These are phyloP conservation scores for Ceratobasidium sp. DNA, from an alignment of 1,284 basidiomycete species.

Conservation along the genomic window DNA sequence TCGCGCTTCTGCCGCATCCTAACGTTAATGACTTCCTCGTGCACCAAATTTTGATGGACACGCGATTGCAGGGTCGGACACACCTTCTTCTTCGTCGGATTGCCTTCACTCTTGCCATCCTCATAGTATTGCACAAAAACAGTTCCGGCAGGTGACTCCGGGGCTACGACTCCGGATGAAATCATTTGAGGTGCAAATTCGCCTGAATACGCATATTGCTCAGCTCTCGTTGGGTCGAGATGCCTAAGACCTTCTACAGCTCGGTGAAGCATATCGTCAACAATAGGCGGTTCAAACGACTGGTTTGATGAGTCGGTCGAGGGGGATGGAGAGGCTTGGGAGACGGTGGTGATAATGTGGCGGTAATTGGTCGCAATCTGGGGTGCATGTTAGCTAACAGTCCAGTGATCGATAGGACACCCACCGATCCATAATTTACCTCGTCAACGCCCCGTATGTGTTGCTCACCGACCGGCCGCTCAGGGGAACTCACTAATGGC, in stretches of 20 bases:
- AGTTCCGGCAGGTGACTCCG: slow-evolving; percentile 12
- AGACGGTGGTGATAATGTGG: slow-evolving; percentile 33
- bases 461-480: slow-evolving; percentile 1
- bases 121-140: slow-evolving; percentile 33
- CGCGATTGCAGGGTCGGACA: slow-evolving; percentile 7
- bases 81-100: slow-evolving; percentile 33
- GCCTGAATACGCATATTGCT: slow-evolving; percentile 14
- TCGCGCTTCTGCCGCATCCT: slow-evolving; percentile 33
- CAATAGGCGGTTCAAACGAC: slow-evolving; percentile 24
- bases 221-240: slow-evolving; percentile 28
- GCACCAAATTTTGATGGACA: slow-evolving; percentile 14
- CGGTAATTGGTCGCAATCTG: slow-evolving; percentile 29
- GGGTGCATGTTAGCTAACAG: background rate
- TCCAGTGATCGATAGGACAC: background rate
- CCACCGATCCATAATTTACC: slow-evolving; percentile 20
- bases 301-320: slow-evolving; percentile 16
- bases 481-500: slow-evolving; percentile 17
- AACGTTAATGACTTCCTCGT: slow-evolving; percentile 22
- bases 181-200: background rate
- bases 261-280: slow-evolving; percentile 33
- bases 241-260: slow-evolving; percentile 28
- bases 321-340: slow-evolving; percentile 27
- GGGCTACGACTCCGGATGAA: slow-evolving; percentile 10
- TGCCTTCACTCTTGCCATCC: slow-evolving; percentile 16
- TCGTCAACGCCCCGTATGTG: slow-evolving; percentile 5